Evolutionary conservation across 345 rosid species (phyloP), one percentile per base, ranked within the genome.

Genomic region (Populus simonii): DNA sequence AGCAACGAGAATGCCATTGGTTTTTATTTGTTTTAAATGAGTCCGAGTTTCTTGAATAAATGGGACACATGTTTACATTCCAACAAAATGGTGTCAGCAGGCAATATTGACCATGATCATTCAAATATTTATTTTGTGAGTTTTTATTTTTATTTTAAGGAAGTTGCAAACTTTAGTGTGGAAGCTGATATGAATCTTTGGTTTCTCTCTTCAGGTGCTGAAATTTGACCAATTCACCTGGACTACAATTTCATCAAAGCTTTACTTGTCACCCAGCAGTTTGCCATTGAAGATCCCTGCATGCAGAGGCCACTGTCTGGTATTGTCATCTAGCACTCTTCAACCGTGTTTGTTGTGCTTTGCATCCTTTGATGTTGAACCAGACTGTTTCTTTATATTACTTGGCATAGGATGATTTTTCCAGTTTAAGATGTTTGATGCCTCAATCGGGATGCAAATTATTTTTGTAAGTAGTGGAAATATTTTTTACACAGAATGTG

Each of bases 301-400:
- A 45, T 93, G 99, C 97, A 94, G 82, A 83, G 99, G 99, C 85
- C 99, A 93, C 74, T 78, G 93, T 86, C 85, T 96, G 97, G 99
- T 96, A 91, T 27, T 57, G 38, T 66, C 83, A 27, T 74, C 33
- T 36, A 63, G 39, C 47, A 22, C 38, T 51, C 43, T 71, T 63
- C 41, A 36, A 65, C 72, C 16, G 11, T 77, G 16, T 45, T 39
- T 31, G 16, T 12, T 2, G 25, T 39, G 15, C 23, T 17, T 4
- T 66, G 62, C 70, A 43, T 36, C 18, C 29, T 31, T 18, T 59
- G 10, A 69, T 18, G 18, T 49, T 20, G 22, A 51, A 27, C 70
- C 33, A 39, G 18, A 43, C 33, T 20, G 23, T 65, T 65, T 4
- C 25, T 9, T 36, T 65, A 49, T 49, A 23, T 39, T 29, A 7